A percentile compares a stretch with the other conserved stretches of the same genome.
Evolutionary conservation across 2,329 filamentous ascomycete species (phyloP).

Genomic region (Penicillium sp.): DNA sequence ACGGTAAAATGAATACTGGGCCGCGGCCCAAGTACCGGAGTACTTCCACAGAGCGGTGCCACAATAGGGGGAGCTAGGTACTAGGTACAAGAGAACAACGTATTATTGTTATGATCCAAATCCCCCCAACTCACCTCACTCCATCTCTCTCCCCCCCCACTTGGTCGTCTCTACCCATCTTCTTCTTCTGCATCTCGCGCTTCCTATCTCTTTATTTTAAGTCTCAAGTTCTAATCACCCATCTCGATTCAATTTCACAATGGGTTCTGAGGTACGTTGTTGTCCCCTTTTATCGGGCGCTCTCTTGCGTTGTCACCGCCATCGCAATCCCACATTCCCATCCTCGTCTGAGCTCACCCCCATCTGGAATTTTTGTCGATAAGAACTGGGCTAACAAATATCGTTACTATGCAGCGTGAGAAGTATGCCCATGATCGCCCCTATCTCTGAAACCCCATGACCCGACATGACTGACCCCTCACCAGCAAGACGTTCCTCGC

Average conservation of each 20-base stretch:
- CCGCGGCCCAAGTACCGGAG: slow-evolving; percentile 11
- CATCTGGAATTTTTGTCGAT: slow-evolving; percentile 30
- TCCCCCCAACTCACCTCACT: slow-evolving; percentile 18
- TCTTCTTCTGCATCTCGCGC: slow-evolving; percentile 23
- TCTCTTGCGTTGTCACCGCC: slow-evolving; percentile 33
- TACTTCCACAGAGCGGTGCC: slow-evolving; percentile 9
- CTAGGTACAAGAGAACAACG: slow-evolving; percentile 12
- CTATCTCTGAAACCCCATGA: slow-evolving; percentile 10
- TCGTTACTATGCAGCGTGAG: slow-evolving; percentile 59
- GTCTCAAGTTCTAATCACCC: slow-evolving; percentile 49
- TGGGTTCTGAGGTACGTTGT: slow-evolving; percentile 64
- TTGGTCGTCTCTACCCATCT: slow-evolving; percentile 24
- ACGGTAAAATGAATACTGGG: slow-evolving; percentile 11
- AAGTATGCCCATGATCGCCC: slow-evolving; percentile 55
- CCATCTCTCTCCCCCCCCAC: slow-evolving; percentile 25
- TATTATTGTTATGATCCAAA: slow-evolving; percentile 23
- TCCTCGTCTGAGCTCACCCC: slow-evolving; percentile 10
- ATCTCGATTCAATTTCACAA: slow-evolving; percentile 42
- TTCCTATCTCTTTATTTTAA: slow-evolving; percentile 14
- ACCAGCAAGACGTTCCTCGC: slow-evolving; percentile 98
- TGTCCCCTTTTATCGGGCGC: slow-evolving; percentile 35
- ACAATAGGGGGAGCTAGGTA: slow-evolving; percentile 10
- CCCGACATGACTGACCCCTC: slow-evolving; percentile 39
- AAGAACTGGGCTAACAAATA: slow-evolving; percentile 38
- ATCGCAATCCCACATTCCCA: slow-evolving; percentile 23